A percentile compares a stretch with the other conserved stretches of the same genome.
phyloP scores from a whole-genome alignment of 2,329 filamentous ascomycete species.

The Clonostachys sp. region DNA sequence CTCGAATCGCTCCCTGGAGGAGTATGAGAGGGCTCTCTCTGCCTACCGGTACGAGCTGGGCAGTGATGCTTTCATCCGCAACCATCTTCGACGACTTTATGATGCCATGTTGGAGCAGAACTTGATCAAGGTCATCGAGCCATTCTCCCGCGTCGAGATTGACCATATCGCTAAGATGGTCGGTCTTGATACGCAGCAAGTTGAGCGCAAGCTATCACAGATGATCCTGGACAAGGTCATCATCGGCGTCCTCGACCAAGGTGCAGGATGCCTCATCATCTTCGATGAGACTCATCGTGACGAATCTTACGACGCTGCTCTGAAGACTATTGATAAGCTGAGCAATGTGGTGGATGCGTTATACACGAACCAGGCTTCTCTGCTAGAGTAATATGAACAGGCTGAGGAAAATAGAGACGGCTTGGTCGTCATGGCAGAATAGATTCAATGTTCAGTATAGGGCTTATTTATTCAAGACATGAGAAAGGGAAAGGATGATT shows the following conservation, averaged over 20 bases:
- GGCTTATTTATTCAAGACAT: too few species aligned
- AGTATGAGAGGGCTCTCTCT: slow-evolving; percentile 91
- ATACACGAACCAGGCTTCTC: slow-evolving; percentile 94
- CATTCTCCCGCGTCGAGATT: slow-evolving; percentile 95
- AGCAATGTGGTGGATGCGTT: slow-evolving; percentile 95
- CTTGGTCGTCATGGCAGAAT: too few species aligned
- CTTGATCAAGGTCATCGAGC: slow-evolving; percentile 98
- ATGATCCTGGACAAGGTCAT: slow-evolving; percentile 99
- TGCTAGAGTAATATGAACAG: slow-evolving; percentile 66
- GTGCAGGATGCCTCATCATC: slow-evolving; percentile 94
- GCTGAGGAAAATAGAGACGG: background rate
- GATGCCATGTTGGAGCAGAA: slow-evolving; percentile 99
- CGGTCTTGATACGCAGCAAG: slow-evolving; percentile 89
- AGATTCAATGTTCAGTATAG: too few species aligned
- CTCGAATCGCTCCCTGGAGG: slow-evolving; percentile 89
- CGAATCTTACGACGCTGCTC: slow-evolving; percentile 87
- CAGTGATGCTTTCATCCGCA: slow-evolving; percentile 92
- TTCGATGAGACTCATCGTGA: slow-evolving; percentile 94
- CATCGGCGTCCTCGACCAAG: slow-evolving; percentile 94
- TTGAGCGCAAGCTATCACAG: slow-evolving; percentile 96
- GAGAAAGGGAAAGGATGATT: too few species aligned
- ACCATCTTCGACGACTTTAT: slow-evolving; percentile 91
- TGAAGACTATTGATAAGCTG: slow-evolving; percentile 94
- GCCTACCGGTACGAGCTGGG: slow-evolving; percentile 91
- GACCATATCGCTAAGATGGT: slow-evolving; percentile 97